phyloP scores from a whole-genome alignment of 2,329 filamentous ascomycete species.

The Fusarium secorum region DNA sequence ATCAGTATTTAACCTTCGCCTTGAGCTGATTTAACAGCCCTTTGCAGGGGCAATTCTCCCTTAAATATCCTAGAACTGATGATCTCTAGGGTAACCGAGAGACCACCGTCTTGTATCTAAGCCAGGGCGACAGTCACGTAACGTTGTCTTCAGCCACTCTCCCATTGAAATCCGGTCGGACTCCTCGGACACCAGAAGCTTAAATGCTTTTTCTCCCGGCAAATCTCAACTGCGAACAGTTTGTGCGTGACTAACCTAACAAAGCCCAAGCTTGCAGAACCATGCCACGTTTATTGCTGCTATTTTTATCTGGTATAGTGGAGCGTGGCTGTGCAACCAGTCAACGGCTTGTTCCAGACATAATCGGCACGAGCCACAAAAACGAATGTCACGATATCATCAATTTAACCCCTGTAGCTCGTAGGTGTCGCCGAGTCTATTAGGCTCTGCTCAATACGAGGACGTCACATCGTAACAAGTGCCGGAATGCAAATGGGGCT shows the following conservation, averaged over 20 bases:
- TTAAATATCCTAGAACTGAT: fast-evolving
- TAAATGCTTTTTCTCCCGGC: background rate
- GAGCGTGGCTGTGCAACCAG: background rate
- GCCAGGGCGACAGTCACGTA: background rate
- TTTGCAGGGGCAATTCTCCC: background rate
- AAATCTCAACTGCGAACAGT: background rate
- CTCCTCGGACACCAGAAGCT: background rate
- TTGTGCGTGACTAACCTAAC: background rate
- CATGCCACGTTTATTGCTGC: background rate
- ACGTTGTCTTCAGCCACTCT: background rate
- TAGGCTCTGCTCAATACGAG: background rate
- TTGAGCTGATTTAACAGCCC: fast-evolving
- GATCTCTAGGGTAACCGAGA: background rate
- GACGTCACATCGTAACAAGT: background rate
- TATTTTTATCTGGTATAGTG: slow-evolving; percentile 22
- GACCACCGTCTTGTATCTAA: background rate
- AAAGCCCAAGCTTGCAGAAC: background rate
- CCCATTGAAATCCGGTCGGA: background rate
- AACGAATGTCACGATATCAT: background rate
- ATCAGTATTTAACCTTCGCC: background rate
- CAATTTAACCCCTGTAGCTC: background rate
- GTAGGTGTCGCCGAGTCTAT: background rate
- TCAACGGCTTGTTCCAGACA: background rate
- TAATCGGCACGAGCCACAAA: background rate
- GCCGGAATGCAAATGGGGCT: background rate